These are phyloP conservation scores for Solanum appendiculatum DNA, from an alignment of 257 asterid genomes.

Conservation along the genomic window DNA sequence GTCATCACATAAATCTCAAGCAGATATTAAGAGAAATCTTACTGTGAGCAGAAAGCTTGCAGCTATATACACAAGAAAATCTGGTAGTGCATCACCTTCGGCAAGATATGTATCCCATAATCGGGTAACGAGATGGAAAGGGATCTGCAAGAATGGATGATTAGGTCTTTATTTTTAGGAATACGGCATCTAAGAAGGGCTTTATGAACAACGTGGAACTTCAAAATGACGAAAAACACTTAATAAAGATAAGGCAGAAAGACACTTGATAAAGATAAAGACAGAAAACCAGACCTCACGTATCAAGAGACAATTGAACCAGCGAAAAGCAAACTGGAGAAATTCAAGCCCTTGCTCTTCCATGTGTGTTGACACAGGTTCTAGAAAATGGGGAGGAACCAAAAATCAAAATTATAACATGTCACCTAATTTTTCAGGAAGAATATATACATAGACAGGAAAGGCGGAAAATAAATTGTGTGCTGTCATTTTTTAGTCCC, in stretches of 20 bases:
- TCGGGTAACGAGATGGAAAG: conserved; percentile 78
- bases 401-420: background rate
- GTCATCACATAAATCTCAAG: background rate
- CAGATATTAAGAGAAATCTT: conserved; percentile 6
- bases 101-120: conserved; percentile 99
- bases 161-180: conserved; percentile 3
- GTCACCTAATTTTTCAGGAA: background rate
- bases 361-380: conserved; percentile 77
- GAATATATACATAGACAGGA: background rate
- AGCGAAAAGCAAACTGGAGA: conserved; percentile 98
- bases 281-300: conserved; percentile 61
- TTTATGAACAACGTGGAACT: background rate
- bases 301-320: conserved; percentile 96
- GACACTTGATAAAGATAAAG: background rate
- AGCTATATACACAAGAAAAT: conserved; percentile 85
- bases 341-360: conserved; percentile 98
- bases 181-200: background rate
- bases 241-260: background rate
- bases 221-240: background rate
- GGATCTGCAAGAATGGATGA: conserved; percentile 44
- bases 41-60: conserved; percentile 93
- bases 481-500: background rate
- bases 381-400: conserved; percentile 18
- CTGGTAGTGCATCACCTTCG: conserved; percentile 95
- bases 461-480: background rate